Evolutionary conservation across 805 yeast genomes (phyloP).

Genomic region (Wickerhamomyces strasburgensis): DNA sequence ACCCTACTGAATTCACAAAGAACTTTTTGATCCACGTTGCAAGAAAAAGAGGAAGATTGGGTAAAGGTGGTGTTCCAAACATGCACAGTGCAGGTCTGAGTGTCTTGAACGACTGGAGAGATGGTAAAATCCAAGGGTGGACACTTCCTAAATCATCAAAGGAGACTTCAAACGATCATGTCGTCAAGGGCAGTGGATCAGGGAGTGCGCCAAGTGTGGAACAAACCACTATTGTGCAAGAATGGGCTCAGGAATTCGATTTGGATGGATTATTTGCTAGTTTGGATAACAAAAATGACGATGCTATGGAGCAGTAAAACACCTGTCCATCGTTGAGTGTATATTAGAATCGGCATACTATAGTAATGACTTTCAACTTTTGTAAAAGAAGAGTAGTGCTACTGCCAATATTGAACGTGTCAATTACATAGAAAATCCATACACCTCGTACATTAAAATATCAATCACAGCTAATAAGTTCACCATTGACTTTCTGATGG

Average conservation of each 20-base stretch:
- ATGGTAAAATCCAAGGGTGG: slow-evolving; percentile 93
- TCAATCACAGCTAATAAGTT: no score
- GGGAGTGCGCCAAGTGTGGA: slow-evolving; percentile 38
- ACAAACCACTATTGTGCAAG: slow-evolving; percentile 69
- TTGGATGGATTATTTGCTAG: slow-evolving; percentile 69
- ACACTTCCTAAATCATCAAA: slow-evolving; percentile 62
- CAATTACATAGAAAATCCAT: no score
- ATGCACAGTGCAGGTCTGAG: slow-evolving; percentile 77
- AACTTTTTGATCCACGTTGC: slow-evolving; percentile 90
- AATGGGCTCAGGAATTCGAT: slow-evolving; percentile 94
- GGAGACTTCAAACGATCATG: slow-evolving; percentile 29
- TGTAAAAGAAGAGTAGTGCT: no score
- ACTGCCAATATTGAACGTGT: neutral
- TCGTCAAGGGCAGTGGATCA: slow-evolving; percentile 22
- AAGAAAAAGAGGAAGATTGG: slow-evolving; percentile 85
- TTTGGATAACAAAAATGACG: slow-evolving; percentile 29
- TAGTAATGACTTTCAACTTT: no score
- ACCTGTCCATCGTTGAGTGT: no score
- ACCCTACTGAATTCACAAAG: slow-evolving; percentile 73
- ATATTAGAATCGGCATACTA: no score
- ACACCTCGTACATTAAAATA: no score
- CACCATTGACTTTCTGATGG: no score
- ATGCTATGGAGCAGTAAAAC: slow-evolving; percentile 15
- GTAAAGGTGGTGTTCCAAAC: slow-evolving; percentile 91
- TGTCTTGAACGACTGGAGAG: slow-evolving; percentile 93